A percentile compares a stretch with the other conserved stretches of the same genome.
phyloP scores from a whole-genome alignment of 73 alveolate genomes.

The Urostyla sp. region DNA sequence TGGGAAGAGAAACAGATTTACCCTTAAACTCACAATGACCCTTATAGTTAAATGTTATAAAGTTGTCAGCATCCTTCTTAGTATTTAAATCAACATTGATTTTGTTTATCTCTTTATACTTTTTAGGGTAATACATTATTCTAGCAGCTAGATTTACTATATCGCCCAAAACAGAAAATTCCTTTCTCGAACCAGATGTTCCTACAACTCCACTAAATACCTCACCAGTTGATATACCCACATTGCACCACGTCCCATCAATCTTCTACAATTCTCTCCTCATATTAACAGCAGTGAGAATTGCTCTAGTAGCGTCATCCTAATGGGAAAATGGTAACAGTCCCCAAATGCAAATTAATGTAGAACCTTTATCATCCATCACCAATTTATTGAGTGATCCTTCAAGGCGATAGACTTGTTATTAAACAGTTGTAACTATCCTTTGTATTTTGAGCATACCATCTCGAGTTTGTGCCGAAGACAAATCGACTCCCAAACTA shows the following conservation, averaged over 20 bases:
- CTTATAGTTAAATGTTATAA: conserved; percentile 42
- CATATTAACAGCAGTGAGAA: conserved; percentile 82
- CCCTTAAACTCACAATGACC: conserved; percentile 74
- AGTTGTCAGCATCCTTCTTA: conserved; percentile 64
- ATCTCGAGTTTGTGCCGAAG: conserved; percentile 86
- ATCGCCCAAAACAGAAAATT: conserved; percentile 96
- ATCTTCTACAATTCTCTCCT: conserved; percentile 78
- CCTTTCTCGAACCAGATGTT: conserved; percentile 95
- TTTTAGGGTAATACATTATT: conserved; percentile 83
- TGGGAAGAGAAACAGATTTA: conserved; percentile 62
- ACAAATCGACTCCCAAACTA: conserved; percentile 89
- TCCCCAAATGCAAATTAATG: conserved; percentile 95
- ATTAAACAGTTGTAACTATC: conserved; percentile 86
- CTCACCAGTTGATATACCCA: conserved; percentile 95
- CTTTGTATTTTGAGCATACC: conserved; percentile 87
- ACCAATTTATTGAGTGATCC: conserved; percentile 95
- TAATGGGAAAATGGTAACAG: conserved; percentile 93
- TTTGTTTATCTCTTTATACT: conserved; percentile 52
- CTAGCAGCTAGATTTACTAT: conserved; percentile 96
- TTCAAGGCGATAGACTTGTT: conserved; percentile 89
- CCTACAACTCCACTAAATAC: conserved; percentile 97
- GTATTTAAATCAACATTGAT: conserved; percentile 60
- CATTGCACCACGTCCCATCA: conserved; percentile 80
- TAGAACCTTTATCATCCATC: conserved; percentile 95
- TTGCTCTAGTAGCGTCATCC: conserved; percentile 97